A percentile compares a stretch with the other conserved stretches of the same genome.
phyloP scores from a whole-genome alignment of 768 basidiomycete genomes.

The Strobilomyces dryophilus region DNA sequence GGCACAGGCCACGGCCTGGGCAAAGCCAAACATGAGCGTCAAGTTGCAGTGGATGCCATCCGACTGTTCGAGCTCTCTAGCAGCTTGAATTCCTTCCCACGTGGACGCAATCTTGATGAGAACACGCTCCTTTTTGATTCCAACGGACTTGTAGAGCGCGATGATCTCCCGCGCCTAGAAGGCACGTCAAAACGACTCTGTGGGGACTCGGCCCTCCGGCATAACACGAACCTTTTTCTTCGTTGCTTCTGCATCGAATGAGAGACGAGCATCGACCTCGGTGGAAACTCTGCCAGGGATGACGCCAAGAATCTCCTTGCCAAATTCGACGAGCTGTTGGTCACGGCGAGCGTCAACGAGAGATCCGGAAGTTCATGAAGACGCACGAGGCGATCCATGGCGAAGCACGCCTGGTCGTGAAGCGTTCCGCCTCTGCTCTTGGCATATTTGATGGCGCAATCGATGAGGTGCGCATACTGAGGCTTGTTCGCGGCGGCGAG shows the following conservation, averaged over 20 bases:
- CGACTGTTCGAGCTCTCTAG: slow-evolving; percentile 89
- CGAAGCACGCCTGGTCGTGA: slow-evolving; percentile 69
- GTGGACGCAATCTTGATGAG: slow-evolving; percentile 99
- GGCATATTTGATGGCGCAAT: slow-evolving; percentile 64
- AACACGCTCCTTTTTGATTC: slow-evolving; percentile 89
- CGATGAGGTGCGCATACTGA: slow-evolving; percentile 74
- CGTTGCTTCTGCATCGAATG: slow-evolving; percentile 86
- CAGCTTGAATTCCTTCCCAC: slow-evolving; percentile 99
- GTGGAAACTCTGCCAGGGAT: slow-evolving; percentile 98
- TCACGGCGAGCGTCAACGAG: no score
- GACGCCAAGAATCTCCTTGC: slow-evolving; percentile 85
- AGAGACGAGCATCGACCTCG: slow-evolving; percentile 94
- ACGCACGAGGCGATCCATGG: slow-evolving; percentile 81
- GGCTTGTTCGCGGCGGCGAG: slow-evolving; percentile 86
- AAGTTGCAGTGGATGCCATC: slow-evolving; percentile 98
- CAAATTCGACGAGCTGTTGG: slow-evolving; percentile 88
- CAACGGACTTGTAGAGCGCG: slow-evolving; percentile 89
- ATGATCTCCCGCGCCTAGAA: slow-evolving; percentile 79
- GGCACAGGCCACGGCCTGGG: slow-evolving; percentile 97
- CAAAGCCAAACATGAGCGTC: slow-evolving; percentile 98
- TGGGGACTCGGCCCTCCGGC: background rate
- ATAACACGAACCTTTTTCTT: slow-evolving; percentile 60
- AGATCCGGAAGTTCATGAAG: background rate
- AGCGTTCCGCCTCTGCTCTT: slow-evolving; percentile 75
- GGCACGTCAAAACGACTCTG: background rate